phyloP scores from a whole-genome alignment of 2,329 filamentous ascomycete genomes.

The Paraphaeosphaeria sporulosa region DNA sequence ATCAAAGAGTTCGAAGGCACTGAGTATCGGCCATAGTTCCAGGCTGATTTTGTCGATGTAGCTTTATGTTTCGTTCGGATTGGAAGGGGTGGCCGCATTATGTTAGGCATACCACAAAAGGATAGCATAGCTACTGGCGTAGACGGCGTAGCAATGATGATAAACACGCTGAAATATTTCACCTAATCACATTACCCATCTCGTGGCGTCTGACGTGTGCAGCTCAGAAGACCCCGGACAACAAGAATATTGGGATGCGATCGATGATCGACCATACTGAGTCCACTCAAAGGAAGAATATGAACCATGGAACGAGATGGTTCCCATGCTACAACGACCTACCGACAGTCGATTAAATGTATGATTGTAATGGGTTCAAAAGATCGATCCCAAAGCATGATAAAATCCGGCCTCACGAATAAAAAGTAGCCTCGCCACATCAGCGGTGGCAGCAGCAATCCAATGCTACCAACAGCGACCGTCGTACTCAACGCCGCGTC shows the following conservation, averaged over 20 bases:
- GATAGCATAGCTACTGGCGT: neutral
- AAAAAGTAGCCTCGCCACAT: slow-evolving; percentile 37
- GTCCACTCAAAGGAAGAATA: too few relatives aligned
- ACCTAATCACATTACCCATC: too few relatives aligned
- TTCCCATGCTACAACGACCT: too few relatives aligned
- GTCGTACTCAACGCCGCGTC: slow-evolving; percentile 30
- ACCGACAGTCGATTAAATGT: too few relatives aligned
- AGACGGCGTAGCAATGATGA: neutral
- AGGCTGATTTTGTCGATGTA: neutral
- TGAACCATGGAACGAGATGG: too few relatives aligned
- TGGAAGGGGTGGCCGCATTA: neutral
- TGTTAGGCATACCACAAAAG: neutral
- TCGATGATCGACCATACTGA: too few relatives aligned
- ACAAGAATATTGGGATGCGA: too few relatives aligned
- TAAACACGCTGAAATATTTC: neutral
- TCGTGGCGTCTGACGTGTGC: too few relatives aligned
- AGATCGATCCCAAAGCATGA: too few relatives aligned
- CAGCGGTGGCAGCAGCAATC: slow-evolving; percentile 27
- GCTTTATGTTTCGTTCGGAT: neutral
- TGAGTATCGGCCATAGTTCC: neutral
- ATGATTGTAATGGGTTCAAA: too few relatives aligned
- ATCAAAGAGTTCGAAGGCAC: too few relatives aligned
- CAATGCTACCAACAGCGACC: slow-evolving; percentile 26
- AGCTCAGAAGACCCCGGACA: too few relatives aligned
- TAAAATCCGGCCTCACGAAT: slow-evolving; percentile 31